phyloP scores from a whole-genome alignment of 2,329 filamentous ascomycete genomes.

The Whalleya microplaca region DNA sequence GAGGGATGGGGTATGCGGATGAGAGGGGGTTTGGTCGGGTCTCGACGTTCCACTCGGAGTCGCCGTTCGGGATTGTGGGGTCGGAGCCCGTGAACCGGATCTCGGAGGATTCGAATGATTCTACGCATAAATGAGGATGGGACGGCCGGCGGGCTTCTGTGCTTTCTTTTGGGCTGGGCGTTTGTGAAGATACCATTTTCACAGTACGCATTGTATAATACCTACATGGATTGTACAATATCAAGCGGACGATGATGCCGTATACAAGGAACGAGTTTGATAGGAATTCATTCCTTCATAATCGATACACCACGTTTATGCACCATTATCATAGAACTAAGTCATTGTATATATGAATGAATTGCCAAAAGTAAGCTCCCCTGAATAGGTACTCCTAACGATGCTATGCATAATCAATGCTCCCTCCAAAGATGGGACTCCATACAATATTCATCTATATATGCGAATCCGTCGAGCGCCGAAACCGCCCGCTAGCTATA shows the following conservation, averaged over 20 bases:
- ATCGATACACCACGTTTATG: background rate
- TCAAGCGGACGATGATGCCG: background rate
- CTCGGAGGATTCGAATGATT: conserved; percentile 20
- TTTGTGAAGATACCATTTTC: background rate
- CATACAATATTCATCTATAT: background rate
- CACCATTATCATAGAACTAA: background rate
- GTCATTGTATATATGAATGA: background rate
- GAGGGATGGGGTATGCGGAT: background rate
- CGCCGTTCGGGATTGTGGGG: background rate
- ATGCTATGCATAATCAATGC: conserved; percentile 7
- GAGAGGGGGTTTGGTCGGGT: conserved; percentile 7
- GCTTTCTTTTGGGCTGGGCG: background rate
- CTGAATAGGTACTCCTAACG: background rate
- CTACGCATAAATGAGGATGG: conserved; percentile 14
- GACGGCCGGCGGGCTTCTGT: background rate
- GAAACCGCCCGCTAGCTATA: background rate
- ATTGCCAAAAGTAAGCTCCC: background rate
- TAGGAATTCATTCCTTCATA: background rate
- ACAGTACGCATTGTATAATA: too few relatives aligned
- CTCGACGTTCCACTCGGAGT: conserved; percentile 2
- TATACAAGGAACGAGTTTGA: background rate
- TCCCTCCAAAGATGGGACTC: background rate
- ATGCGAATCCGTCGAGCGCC: background rate
- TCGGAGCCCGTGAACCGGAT: background rate
- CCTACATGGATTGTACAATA: background rate